These are phyloP conservation scores for Erodium trifolium DNA, from an alignment of 441 rosid genomes.

Conservation along the genomic window DNA sequence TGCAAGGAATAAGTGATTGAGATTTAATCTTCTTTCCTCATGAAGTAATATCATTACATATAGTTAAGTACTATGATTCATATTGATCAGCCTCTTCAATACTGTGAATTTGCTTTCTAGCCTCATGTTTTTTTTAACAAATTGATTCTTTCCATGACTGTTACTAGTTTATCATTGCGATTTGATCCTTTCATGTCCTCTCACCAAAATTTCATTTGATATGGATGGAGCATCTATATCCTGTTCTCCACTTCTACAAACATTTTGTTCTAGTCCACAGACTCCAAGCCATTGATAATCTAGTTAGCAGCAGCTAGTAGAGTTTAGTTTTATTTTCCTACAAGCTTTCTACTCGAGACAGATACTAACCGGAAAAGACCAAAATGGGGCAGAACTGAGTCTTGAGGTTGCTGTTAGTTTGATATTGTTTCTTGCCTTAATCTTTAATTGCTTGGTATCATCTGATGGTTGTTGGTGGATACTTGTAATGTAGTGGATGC, in stretches of 20 bases:
- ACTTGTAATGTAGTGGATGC: conserved; percentile 21
- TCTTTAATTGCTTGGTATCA: neutral
- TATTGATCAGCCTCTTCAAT: neutral
- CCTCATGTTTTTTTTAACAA: neutral
- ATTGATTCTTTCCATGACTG: neutral
- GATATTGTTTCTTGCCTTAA: neutral
- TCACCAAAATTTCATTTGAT: too few relatives aligned
- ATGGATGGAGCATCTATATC: too few relatives aligned
- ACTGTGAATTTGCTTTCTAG: neutral
- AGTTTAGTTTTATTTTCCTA: too few relatives aligned
- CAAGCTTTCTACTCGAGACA: too few relatives aligned
- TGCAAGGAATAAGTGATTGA: neutral
- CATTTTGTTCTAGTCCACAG: too few relatives aligned
- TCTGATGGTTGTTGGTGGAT: neutral
- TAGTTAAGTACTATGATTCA: neutral
- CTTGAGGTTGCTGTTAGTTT: neutral
- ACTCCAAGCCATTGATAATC: too few relatives aligned
- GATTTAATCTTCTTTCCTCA: neutral
- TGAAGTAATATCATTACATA: neutral
- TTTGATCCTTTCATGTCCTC: too few relatives aligned
- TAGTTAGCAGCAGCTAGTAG: too few relatives aligned
- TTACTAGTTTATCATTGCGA: neutral
- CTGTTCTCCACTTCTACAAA: too few relatives aligned
- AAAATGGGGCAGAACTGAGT: too few relatives aligned
- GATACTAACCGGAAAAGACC: too few relatives aligned